A percentile compares a stretch with the other conserved stretches of the same genome.
Evolutionary conservation across 257 asterid species (phyloP).

Genomic region (Ilex asprella): DNA sequence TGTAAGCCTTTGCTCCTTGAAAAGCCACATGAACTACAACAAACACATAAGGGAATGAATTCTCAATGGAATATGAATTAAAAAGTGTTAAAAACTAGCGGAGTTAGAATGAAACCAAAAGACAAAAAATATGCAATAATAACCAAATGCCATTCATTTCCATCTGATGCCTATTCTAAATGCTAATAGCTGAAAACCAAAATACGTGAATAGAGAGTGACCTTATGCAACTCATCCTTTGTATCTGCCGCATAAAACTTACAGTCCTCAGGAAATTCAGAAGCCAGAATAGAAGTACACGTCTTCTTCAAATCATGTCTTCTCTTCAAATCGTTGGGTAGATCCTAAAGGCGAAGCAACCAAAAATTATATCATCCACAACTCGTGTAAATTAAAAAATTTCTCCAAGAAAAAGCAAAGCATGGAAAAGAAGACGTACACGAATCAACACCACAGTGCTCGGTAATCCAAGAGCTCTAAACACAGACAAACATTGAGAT

Average conservation of each 20-base stretch:
- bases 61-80: no score
- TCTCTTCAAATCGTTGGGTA: conserved; percentile 58
- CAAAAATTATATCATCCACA: neutral
- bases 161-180: no score
- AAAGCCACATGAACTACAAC: conserved; percentile 65
- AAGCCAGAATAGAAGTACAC: conserved; percentile 53
- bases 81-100: neutral
- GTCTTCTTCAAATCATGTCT: conserved; percentile 64
- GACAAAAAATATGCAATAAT: neutral
- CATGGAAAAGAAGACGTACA: conserved; percentile 34
- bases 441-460: conserved; percentile 88
- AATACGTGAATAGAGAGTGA: conserved; percentile 10
- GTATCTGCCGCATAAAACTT: conserved; percentile 81
- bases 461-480: conserved; percentile 87
- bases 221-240: conserved; percentile 87
- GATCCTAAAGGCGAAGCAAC: conserved; percentile 46
- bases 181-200: no score
- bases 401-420: neutral
- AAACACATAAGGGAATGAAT: conserved; percentile 12
- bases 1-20: conserved; percentile 81
- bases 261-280: conserved; percentile 94
- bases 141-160: neutral
- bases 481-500: conserved; percentile 78
- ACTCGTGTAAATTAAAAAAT: neutral
- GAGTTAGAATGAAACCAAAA: conserved; percentile 5